Evolutionary conservation across 805 yeast species (phyloP), one percentile per base, ranked within the genome.

Genomic region (Soucietia sequanensis): DNA sequence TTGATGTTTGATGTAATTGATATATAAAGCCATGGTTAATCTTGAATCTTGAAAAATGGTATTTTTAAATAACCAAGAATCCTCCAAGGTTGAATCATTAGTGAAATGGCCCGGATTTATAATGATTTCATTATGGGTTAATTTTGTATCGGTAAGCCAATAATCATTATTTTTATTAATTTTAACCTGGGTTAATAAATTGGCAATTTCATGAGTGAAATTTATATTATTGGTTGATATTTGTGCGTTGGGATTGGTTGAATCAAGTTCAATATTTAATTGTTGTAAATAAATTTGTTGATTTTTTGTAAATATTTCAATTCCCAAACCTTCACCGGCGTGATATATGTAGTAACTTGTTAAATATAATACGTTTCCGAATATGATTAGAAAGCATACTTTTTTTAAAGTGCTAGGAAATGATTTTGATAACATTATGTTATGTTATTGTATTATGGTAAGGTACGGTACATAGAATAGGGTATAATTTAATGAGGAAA

Each of bases 111-210:
- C 24, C 3, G 54, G 47, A 9, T 45, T 31, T 7, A 55, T 34
- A 8, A 28, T 26, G 15, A 49, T 17, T 10, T 39, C 23, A n/a
- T 49, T 41, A 9, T 45, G 34, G 10, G 48, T 42, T 10, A 55
- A 34, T 4, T 42, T 45, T 15, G 58, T 53, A 27, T 55, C 39
- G 11, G 53, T 46, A 16, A 46, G 29, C 64, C 64, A 56, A 37
- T 44, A 58, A n/a, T 41, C 35, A 12, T 46, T 43, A 11, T 41
- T 41, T 14, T 54, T 6, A 16, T 29, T 42, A 10, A 33, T 12
- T 15, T 43, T 42, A 8, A 58, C 57, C 29, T 43, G 36, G 4
- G 28, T 16, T 30, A 57, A 41, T 2, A 46, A 35, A 10, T 29
- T 26, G 10, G 35, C 23, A 4, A 52, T 23, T 19, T 44, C 45